Evolutionary conservation across 306 rosid species (phyloP), one percentile per base, ranked within the genome.

Genomic region (Cercis canadensis): DNA sequence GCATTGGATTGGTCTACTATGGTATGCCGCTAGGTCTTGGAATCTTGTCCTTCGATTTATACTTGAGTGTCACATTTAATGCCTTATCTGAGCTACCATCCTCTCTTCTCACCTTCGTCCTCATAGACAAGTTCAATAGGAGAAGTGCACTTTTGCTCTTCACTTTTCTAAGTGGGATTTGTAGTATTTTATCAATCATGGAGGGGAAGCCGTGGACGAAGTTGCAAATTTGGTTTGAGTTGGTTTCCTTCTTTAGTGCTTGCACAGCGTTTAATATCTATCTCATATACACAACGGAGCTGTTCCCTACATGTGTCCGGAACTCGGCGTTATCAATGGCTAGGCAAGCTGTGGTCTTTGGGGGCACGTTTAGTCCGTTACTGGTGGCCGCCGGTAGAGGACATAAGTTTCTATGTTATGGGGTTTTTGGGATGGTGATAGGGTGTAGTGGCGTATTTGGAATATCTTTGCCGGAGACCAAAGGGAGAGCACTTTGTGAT

Each of bases 21-120:
- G 93, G 91, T 5, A 90, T 90, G 89, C 92, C 96, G 8, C 55
- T 86, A 13, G 88, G 86, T 1, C 82, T 90, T 8, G 93, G 84
- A 18, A 78, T 49, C 62, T 34, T 86, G 71, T 15, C 75, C 5
- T 80, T 78, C 51, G 70, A 87, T 33, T 76, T 87, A 40, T 87
- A 90, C 78, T 16, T 87, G 24, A 76, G 96, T 11, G 87, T 86
- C 7, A 62, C 85, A 0, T 51, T 90, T 6, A 90, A 90, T 50
- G 92, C 96, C 4, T 43, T 90, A 8, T 82, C 91, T 0, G 96
- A 90, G 57, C 6, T 90, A 5, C 96, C 93, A 0, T 36, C 93
- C 0, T 57, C 91, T 0, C 18, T 90, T 37, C 3, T 84, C 0
- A 60, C 81, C 0, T 71, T 84, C 32, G 32, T 65, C 3, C 57